phyloP scores from a whole-genome alignment of 1,139 yeast species.

The Debaryomycetaceae sp. region DNA sequence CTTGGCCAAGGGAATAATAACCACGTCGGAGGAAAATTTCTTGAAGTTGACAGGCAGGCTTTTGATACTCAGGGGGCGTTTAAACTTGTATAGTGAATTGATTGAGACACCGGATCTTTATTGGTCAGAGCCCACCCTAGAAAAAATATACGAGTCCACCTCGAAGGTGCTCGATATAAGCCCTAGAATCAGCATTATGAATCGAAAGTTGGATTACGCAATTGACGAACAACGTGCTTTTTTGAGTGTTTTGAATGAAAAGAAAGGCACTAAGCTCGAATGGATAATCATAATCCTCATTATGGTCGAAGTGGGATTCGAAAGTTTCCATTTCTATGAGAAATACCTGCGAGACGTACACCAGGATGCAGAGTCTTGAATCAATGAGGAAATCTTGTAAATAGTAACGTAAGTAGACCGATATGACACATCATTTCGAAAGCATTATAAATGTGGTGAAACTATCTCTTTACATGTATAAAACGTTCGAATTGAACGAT shows the following conservation, averaged over 20 bases:
- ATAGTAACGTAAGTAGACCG: not conserved
- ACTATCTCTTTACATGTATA: not conserved
- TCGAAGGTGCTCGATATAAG: slow-evolving; percentile 71
- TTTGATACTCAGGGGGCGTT: slow-evolving; percentile 70
- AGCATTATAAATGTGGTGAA: not conserved
- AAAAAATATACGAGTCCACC: slow-evolving; percentile 65
- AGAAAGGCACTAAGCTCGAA: slow-evolving; percentile 72
- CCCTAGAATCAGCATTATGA: slow-evolving; percentile 74
- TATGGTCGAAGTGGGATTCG: slow-evolving; percentile 81
- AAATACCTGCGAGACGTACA: slow-evolving; percentile 7
- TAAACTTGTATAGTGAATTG: slow-evolving; percentile 82
- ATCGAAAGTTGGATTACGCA: slow-evolving; percentile 83
- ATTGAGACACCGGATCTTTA: slow-evolving; percentile 90
- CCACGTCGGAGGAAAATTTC: slow-evolving; percentile 60
- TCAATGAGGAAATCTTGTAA: not conserved
- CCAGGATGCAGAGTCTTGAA: not conserved
- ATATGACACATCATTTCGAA: too few relatives aligned
- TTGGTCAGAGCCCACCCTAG: slow-evolving; percentile 89
- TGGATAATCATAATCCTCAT: slow-evolving; percentile 85
- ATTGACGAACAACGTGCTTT: slow-evolving; percentile 84
- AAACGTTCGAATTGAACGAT: not conserved
- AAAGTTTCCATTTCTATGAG: slow-evolving; percentile 52
- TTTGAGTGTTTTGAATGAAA: slow-evolving; percentile 70
- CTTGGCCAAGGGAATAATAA: slow-evolving; percentile 61
- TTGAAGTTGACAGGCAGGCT: slow-evolving; percentile 70